A percentile compares a stretch with the other conserved stretches of the same genome.
phyloP scores from a whole-genome alignment of 805 yeast genomes.

The Clavispora fructus region DNA sequence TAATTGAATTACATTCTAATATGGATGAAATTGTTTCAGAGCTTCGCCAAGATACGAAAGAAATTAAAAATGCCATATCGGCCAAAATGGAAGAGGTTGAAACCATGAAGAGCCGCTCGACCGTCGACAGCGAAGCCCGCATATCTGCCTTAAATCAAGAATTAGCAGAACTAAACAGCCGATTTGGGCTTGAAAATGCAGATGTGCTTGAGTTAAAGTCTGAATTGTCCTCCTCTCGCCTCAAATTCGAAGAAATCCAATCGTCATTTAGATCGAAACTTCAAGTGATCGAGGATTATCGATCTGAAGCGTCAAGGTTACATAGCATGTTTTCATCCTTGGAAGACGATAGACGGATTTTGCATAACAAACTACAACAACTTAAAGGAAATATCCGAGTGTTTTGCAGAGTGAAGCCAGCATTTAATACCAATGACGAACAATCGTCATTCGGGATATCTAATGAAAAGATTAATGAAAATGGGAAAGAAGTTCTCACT shows the following conservation, averaged over 20 bases:
- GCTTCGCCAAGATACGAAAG: conserved; percentile 8
- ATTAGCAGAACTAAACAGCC: not conserved
- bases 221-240: not conserved
- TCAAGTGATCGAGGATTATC: conserved; percentile 5
- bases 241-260: not conserved
- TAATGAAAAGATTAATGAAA: conserved; percentile 25
- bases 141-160: not conserved
- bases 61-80: conserved; percentile 3
- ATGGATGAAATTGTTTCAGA: conserved; percentile 14
- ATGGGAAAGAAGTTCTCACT: conserved; percentile 31
- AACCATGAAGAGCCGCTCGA: conserved; percentile 3
- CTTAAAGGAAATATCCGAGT: conserved; percentile 90
- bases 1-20: conserved; percentile 9
- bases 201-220: conserved; percentile 5
- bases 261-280: conserved; percentile 4
- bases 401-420: conserved; percentile 79
- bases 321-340: conserved; percentile 38
- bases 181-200: conserved; percentile 6
- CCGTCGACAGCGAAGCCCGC: not conserved
- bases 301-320: not conserved
- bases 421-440: conserved; percentile 10
- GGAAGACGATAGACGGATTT: conserved; percentile 52
- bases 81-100: conserved; percentile 15
- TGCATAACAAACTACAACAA: conserved; percentile 77
- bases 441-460: conserved; percentile 12